These are phyloP conservation scores for Penicillium odoratum DNA, from an alignment of 495 filamentous ascomycete genomes.

Conservation along the genomic window DNA sequence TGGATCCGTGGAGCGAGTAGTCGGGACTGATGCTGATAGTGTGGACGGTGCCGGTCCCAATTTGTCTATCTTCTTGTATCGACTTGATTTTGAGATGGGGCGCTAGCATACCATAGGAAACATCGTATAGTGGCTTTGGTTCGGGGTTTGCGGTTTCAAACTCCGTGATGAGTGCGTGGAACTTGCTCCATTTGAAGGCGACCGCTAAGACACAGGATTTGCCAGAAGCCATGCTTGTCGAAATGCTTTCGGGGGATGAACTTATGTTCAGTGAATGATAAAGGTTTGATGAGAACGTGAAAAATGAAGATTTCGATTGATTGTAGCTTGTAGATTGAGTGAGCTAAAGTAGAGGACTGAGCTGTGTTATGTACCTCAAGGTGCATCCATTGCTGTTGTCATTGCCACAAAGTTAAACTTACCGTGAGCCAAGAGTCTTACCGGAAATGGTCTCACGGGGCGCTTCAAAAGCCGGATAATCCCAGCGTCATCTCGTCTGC, in stretches of 20 bases:
- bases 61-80: slow-evolving; percentile 1
- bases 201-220: background rate
- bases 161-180: slow-evolving; percentile 2
- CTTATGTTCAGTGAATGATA: background rate
- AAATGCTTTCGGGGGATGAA: background rate
- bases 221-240: background rate
- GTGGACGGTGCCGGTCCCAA: slow-evolving; percentile 21
- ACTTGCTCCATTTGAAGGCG: background rate
- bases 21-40: slow-evolving; percentile 18
- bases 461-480: background rate
- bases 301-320: background rate
- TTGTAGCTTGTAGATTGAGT: background rate
- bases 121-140: slow-evolving; percentile 8
- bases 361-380: background rate
- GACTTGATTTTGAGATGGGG: slow-evolving; percentile 13
- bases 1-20: slow-evolving; percentile 18
- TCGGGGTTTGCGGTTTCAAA: slow-evolving; percentile 5
- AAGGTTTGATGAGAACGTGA: background rate
- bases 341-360: background rate
- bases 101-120: slow-evolving; percentile 15
- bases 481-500: background rate
- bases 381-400: background rate
- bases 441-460: background rate
- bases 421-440: background rate
- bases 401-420: background rate